These are phyloP conservation scores for Phlyctochytrium planicorne DNA, from an alignment of 192 early-diverging fungal genomes.

Conservation along the genomic window DNA sequence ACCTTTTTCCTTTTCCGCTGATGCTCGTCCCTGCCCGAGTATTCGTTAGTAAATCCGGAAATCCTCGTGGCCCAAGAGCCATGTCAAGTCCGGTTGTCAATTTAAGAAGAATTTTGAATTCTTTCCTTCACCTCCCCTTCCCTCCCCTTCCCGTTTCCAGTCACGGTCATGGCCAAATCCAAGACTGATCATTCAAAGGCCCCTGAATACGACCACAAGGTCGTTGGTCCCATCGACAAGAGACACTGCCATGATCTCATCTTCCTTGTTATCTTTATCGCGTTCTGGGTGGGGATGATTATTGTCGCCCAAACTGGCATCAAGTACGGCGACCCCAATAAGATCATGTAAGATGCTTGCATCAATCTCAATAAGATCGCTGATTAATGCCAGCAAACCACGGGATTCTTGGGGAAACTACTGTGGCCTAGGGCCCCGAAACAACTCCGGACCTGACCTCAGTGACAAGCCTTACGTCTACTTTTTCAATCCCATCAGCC, in stretches of 20 bases:
- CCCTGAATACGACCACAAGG: constrained; percentile 2
- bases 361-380: background rate
- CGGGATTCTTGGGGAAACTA: constrained; percentile 19
- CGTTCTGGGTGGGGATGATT: constrained; percentile 26
- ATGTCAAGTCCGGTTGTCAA: no score
- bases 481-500: constrained; percentile 15
- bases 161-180: no score
- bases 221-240: constrained; percentile 2
- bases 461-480: constrained; percentile 11
- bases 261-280: constrained; percentile 20
- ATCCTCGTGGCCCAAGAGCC: no score
- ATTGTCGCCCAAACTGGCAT: constrained; percentile 20
- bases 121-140: no score
- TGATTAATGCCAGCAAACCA: constrained; percentile 3
- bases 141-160: no score
- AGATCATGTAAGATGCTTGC: constrained; percentile 20
- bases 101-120: no score
- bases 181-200: background rate
- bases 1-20: no score
- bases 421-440: constrained; percentile 8
- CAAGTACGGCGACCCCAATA: constrained; percentile 16
- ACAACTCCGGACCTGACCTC: constrained; percentile 9
- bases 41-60: no score
- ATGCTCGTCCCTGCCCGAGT: no score
- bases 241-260: constrained; percentile 21